phyloP scores from a whole-genome alignment of 108 stramenopile species.

The Epithemia pelagica region DNA sequence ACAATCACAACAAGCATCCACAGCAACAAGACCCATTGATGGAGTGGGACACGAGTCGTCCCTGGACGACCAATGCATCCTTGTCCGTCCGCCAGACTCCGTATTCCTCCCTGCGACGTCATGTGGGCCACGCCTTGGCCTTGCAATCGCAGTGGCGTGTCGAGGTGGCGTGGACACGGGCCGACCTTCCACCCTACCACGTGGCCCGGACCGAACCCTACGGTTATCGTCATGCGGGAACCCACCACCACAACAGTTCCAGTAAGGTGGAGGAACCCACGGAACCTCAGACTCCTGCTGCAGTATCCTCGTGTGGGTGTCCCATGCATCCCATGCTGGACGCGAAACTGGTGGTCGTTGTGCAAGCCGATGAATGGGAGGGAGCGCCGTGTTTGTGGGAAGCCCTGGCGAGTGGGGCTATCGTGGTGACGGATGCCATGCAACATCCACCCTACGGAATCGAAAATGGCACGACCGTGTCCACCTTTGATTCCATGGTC shows the following conservation, averaged over 20 bases:
- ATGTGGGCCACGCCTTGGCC: background rate
- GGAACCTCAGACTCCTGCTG: too few relatives aligned
- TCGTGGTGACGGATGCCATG: background rate
- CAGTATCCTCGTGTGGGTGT: background rate
- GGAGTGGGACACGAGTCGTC: background rate
- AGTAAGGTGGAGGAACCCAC: too few relatives aligned
- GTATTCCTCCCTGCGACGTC: background rate
- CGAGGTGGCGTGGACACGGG: background rate
- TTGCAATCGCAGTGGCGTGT: background rate
- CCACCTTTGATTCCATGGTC: background rate
- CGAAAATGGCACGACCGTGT: background rate
- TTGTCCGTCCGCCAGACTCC: too few relatives aligned
- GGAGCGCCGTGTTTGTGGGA: background rate
- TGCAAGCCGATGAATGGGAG: background rate
- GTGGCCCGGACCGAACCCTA: background rate
- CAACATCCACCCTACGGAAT: background rate
- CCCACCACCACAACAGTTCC: background rate
- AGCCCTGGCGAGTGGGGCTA: background rate
- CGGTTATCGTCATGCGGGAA: background rate
- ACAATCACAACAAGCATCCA: background rate
- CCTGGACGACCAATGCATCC: too few relatives aligned
- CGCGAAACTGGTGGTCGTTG: background rate
- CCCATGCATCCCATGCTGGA: background rate
- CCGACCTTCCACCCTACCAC: background rate
- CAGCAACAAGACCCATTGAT: background rate